Evolutionary conservation across 2,329 filamentous ascomycete species (phyloP).

Genomic region (Cercospora sp.): DNA sequence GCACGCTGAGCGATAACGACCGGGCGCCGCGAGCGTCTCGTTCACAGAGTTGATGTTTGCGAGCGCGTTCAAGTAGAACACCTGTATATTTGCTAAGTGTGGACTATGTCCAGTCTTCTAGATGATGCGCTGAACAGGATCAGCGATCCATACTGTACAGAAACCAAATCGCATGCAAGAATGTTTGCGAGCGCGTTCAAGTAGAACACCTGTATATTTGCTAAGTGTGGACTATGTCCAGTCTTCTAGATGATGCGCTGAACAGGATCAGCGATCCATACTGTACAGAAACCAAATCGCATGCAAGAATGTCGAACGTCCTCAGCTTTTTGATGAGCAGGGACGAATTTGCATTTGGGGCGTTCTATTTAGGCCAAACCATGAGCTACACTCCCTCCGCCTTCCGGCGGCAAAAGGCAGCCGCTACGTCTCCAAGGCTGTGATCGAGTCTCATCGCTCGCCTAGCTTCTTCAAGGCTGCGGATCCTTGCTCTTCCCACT

Average conservation of each 20-base stretch:
- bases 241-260: not conserved
- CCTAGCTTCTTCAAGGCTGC: conserved; percentile 88
- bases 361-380: not conserved
- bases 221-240: conserved; percentile 1
- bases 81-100: conserved; percentile 5
- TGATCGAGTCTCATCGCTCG: conserved; percentile 60
- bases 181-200: not conserved
- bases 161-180: not conserved
- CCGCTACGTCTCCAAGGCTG: not conserved
- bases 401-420: not conserved
- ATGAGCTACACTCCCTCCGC: not conserved
- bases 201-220: not conserved
- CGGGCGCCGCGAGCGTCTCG: not conserved
- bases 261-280: not conserved
- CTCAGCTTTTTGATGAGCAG: not conserved
- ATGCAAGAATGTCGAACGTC: not conserved
- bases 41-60: not conserved
- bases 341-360: not conserved
- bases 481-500: conserved; percentile 92
- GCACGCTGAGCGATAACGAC: not conserved
- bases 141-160: not conserved
- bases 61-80: not conserved
- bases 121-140: not conserved
- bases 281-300: not conserved
- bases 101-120: not conserved